Evolutionary conservation across 164 flowering plant species (phyloP).

Genomic region (Dillenia suffruticosa): DNA sequence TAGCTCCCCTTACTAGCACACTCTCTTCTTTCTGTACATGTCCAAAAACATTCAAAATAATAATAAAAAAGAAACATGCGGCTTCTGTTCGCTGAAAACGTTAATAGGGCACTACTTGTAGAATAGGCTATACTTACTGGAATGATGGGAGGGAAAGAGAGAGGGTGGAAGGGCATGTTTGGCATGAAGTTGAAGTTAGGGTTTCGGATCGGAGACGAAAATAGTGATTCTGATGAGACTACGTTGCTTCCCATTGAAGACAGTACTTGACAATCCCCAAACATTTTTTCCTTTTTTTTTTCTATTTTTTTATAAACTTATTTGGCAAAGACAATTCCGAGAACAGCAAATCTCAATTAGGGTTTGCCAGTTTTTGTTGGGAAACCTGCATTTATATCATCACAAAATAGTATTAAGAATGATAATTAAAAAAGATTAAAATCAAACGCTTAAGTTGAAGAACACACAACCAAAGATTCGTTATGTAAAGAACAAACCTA

Average conservation of each 20-base stretch:
- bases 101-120: too few relatives aligned
- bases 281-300: constrained; percentile 36
- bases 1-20: constrained; percentile 7
- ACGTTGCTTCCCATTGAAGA: constrained; percentile 61
- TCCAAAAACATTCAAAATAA: background rate
- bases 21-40: constrained; percentile 20
- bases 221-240: constrained; percentile 40
- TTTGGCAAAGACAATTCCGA: too few relatives aligned
- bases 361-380: too few relatives aligned
- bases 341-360: too few relatives aligned
- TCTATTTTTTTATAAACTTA: too few relatives aligned
- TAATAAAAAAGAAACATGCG: background rate
- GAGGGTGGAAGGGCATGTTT: constrained; percentile 48
- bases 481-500: too few relatives aligned
- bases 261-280: constrained; percentile 84
- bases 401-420: too few relatives aligned
- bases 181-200: constrained; percentile 75
- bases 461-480: too few relatives aligned
- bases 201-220: constrained; percentile 60
- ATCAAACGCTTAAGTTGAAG: too few relatives aligned
- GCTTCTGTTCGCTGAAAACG: too few relatives aligned
- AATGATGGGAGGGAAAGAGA: constrained; percentile 41
- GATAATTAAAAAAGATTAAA: too few relatives aligned
- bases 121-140: constrained; percentile 33
- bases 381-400: too few relatives aligned